Evolutionary conservation across 2,329 filamentous ascomycete species (phyloP).

Genomic region (Colletotrichum trifolii): DNA sequence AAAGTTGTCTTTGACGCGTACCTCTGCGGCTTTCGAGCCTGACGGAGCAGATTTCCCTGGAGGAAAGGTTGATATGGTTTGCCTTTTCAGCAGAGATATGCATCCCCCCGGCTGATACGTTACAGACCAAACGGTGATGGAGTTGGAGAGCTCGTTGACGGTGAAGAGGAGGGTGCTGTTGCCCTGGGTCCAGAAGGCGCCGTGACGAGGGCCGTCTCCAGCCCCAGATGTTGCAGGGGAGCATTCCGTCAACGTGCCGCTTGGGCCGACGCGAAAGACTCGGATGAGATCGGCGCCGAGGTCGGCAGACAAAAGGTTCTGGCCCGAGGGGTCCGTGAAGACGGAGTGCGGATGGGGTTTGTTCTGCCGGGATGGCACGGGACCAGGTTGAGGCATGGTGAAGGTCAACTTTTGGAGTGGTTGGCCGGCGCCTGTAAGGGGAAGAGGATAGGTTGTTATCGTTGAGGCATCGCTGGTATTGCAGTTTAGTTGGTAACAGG

Average conservation of each 20-base stretch:
- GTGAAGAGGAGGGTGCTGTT: slow-evolving; percentile 49
- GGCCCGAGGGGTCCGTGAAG: slow-evolving; percentile 59
- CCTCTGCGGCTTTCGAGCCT: slow-evolving; percentile 65
- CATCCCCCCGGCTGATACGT: slow-evolving; percentile 57
- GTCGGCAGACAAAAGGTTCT: slow-evolving; percentile 62
- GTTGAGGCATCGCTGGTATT: slow-evolving; percentile 49
- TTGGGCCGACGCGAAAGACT: slow-evolving; percentile 61
- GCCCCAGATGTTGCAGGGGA: slow-evolving; percentile 52
- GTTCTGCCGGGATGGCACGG: slow-evolving; percentile 61
- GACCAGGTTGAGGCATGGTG: slow-evolving; percentile 54
- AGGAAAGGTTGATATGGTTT: slow-evolving; percentile 60
- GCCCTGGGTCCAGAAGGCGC: slow-evolving; percentile 55
- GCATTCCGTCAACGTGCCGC: slow-evolving; percentile 59
- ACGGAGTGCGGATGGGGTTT: slow-evolving; percentile 65
- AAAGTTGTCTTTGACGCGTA: slow-evolving; percentile 64
- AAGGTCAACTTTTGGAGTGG: slow-evolving; percentile 52
- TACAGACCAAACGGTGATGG: slow-evolving; percentile 61
- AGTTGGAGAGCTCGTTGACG: slow-evolving; percentile 62
- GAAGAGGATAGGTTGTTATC: slow-evolving; percentile 56
- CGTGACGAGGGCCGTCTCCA: slow-evolving; percentile 65
- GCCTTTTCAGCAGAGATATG: slow-evolving; percentile 56
- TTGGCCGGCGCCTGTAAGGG: slow-evolving; percentile 43
- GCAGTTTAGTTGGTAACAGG: slow-evolving; percentile 32
- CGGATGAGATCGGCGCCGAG: slow-evolving; percentile 66
- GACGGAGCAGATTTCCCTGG: slow-evolving; percentile 52